Conservation (phyloP, 768 basidiomycete genomes). For the Boletus fagicola region DNA sequence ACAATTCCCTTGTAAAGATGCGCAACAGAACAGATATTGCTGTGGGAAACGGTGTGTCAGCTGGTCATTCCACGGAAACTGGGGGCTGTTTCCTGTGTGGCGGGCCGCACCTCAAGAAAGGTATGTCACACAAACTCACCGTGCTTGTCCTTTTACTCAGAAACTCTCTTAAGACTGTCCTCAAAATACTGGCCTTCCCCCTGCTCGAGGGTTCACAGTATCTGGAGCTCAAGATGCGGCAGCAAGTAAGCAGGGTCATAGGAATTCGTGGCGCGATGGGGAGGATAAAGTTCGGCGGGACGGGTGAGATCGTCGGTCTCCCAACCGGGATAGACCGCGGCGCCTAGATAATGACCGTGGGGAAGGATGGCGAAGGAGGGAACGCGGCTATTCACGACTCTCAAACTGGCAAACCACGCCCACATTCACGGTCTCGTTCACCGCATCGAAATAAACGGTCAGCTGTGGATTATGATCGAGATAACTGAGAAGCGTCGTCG, state of each 20-base stretch:
- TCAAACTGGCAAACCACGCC: constrained; percentile 21
- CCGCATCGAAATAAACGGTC: constrained; percentile 27
- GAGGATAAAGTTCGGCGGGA: constrained; percentile 18
- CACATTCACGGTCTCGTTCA: constrained; percentile 35
- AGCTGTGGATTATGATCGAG: constrained; percentile 32
- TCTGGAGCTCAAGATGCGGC: constrained; percentile 37
- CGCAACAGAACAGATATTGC: constrained; percentile 92
- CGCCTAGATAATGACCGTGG: constrained; percentile 25
- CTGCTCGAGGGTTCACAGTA: constrained; percentile 22
- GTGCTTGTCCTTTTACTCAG: constrained; percentile 6
- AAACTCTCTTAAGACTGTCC: constrained; percentile 44
- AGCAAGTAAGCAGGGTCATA: constrained; percentile 34
- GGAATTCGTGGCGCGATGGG: constrained; percentile 38
- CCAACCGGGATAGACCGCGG: constrained; percentile 24
- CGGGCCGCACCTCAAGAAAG: constrained; percentile 90
- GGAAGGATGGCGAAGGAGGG: constrained; percentile 19
- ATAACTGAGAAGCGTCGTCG: constrained; percentile 54
- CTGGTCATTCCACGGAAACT: constrained; percentile 52
- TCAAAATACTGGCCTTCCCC: constrained; percentile 44
- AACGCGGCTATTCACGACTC: constrained; percentile 15
- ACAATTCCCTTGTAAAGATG: constrained; percentile 39
- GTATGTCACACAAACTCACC: constrained; percentile 36
- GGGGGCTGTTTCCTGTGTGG: constrained; percentile 93
- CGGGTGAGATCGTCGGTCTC: constrained; percentile 24
- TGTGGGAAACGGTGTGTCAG: constrained; percentile 48